Percentiles rank a stretch among this genome's conserved stretches.
Evolutionary conservation across 116 monocot species (phyloP).

Genomic region (Iris pallida): DNA sequence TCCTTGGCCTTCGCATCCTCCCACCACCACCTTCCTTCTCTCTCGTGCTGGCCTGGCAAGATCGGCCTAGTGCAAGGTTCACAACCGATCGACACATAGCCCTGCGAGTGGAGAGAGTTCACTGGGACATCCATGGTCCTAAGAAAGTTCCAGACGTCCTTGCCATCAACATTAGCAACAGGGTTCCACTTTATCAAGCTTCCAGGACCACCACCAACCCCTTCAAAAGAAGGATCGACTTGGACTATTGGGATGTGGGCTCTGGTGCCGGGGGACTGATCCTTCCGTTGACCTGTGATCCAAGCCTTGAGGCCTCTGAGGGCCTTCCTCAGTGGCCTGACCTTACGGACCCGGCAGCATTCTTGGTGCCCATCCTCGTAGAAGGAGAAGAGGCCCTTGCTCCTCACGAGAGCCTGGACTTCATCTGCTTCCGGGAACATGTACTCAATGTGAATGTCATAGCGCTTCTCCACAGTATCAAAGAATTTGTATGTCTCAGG

Average conservation of each 20-base stretch:
- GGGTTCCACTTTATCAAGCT: conserved; percentile 94
- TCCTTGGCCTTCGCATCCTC: conserved; percentile 94
- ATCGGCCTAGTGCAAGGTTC: conserved; percentile 90
- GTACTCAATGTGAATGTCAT: conserved; percentile 80
- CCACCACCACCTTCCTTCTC: conserved; percentile 99
- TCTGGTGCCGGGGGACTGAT: conserved; percentile 83
- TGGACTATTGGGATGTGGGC: conserved; percentile 72
- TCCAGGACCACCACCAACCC: conserved; percentile 66
- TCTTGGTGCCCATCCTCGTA: conserved; percentile 96
- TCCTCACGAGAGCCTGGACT: conserved; percentile 76
- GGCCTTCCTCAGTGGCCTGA: conserved; percentile 62
- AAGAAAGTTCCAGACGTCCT: conserved; percentile 79
- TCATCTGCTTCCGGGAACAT: conserved; percentile 85
- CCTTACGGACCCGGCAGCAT: conserved; percentile 86
- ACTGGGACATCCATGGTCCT: conserved; percentile 85
- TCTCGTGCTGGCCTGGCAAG: conserved; percentile 87
- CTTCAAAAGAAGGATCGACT: conserved; percentile 88
- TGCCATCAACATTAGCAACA: conserved; percentile 67
- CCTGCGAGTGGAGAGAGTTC: conserved; percentile 79
- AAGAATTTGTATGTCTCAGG: conserved; percentile 58
- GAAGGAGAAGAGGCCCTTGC: conserved; percentile 89
- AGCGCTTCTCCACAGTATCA: conserved; percentile 78
- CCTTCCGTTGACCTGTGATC: conserved; percentile 92
- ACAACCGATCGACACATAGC: conserved; percentile 85
- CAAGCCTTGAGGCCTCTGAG: conserved; percentile 79